Conservation (phyloP, 2,329 filamentous ascomycete species). For the Sporothrix globosa region DNA sequence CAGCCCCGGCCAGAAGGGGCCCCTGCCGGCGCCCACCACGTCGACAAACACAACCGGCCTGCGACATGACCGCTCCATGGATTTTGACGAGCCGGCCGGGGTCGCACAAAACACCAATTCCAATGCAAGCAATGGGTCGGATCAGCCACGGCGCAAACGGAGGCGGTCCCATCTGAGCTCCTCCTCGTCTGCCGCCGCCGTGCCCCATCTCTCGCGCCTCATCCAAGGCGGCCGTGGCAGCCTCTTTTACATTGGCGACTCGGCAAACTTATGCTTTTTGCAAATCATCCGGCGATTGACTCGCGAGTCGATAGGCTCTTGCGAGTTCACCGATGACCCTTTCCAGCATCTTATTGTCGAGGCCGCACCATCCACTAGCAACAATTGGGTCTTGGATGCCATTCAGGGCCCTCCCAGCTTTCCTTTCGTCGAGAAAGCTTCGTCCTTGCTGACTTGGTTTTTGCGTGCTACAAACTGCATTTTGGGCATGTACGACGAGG, state of each 20-base stretch:
- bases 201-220: conserved; percentile 41
- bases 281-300: conserved; percentile 45
- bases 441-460: conserved; percentile 43
- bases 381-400: conserved; percentile 39
- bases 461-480: conserved; percentile 40
- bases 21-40: conserved; percentile 16
- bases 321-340: conserved; percentile 44
- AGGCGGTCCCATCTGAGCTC: conserved; percentile 24
- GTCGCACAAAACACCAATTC: neutral
- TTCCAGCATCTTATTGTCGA: conserved; percentile 44
- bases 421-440: conserved; percentile 38
- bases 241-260: conserved; percentile 47
- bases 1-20: conserved; percentile 29
- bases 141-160: conserved; percentile 27
- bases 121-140: neutral
- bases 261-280: conserved; percentile 44
- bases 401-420: conserved; percentile 35
- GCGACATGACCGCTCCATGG: conserved; percentile 26
- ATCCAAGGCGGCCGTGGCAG: conserved; percentile 43
- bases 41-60: neutral
- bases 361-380: conserved; percentile 40
- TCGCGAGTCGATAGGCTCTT: conserved; percentile 41
- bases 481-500: conserved; percentile 43
- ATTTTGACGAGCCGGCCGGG: conserved; percentile 21
- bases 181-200: conserved; percentile 25